Evolutionary conservation across 306 rosid genomes (phyloP).

Genomic region (Citrullus colocynthis): DNA sequence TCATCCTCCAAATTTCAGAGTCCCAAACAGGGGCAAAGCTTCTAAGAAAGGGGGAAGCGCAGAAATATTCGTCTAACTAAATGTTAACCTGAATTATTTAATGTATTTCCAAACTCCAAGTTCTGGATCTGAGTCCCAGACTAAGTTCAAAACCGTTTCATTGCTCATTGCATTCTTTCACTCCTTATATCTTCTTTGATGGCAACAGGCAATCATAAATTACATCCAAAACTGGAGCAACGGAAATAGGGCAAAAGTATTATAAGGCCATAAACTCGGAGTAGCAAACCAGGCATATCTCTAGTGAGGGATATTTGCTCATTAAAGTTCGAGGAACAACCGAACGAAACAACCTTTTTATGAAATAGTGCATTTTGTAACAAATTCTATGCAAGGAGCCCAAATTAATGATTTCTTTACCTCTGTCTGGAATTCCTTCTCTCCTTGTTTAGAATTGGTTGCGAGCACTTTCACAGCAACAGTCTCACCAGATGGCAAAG

Average conservation of each 20-base stretch:
- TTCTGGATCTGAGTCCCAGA: background rate
- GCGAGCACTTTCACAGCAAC: constrained; percentile 98
- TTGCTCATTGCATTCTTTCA: background rate
- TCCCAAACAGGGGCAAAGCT: background rate
- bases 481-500: constrained; percentile 73
- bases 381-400: background rate
- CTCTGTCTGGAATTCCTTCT: constrained; percentile 93
- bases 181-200: background rate
- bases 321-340: background rate
- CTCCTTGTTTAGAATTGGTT: constrained; percentile 93
- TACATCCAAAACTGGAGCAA: background rate
- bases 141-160: background rate
- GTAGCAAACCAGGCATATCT: background rate
- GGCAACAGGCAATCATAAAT: background rate
- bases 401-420: constrained; percentile 19
- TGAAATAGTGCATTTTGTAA: background rate
- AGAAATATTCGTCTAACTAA: background rate
- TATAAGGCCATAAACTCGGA: background rate
- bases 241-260: background rate
- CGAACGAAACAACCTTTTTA: background rate
- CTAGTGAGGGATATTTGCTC: background rate
- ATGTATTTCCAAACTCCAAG: background rate
- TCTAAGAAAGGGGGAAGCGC: background rate
- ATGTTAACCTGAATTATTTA: background rate
- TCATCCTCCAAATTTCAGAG: no score